These are phyloP conservation scores for Peniophora sp. DNA, from an alignment of 1,284 basidiomycete genomes.

Conservation along the genomic window DNA sequence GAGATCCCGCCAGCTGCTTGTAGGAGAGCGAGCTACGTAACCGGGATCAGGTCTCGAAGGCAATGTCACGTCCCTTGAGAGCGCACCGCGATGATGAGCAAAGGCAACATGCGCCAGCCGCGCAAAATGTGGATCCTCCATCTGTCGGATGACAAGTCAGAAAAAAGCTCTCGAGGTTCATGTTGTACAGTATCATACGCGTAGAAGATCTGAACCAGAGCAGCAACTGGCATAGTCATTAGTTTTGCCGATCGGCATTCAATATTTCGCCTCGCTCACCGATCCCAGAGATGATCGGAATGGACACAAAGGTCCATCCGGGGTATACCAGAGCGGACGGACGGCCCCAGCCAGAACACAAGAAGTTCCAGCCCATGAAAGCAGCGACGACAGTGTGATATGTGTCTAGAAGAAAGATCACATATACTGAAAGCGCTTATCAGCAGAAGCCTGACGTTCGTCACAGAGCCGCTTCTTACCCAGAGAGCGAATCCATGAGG, in stretches of 20 bases:
- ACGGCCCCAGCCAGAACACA: neutral
- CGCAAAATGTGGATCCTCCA: neutral
- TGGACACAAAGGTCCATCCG: neutral
- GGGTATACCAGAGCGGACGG: neutral
- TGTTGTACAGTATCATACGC: neutral
- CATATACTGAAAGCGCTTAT: neutral
- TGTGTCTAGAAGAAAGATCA: neutral
- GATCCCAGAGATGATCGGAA: neutral
- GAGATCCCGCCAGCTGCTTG: neutral
- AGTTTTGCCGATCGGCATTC: neutral
- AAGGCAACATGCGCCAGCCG: neutral
- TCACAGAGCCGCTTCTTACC: neutral
- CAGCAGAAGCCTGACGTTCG: neutral
- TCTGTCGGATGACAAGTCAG: too few species aligned
- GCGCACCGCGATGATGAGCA: neutral
- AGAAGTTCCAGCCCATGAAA: neutral
- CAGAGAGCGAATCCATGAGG: neutral
- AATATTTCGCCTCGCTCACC: neutral
- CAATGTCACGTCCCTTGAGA: neutral
- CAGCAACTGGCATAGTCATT: neutral
- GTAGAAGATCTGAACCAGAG: neutral
- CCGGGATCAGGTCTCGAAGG: neutral
- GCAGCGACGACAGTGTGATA: neutral
- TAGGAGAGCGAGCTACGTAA: neutral
- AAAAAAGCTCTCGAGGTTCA: too few species aligned